These are phyloP conservation scores for Penicillium thymicola DNA, from an alignment of 2,329 filamentous ascomycete species.

Conservation along the genomic window DNA sequence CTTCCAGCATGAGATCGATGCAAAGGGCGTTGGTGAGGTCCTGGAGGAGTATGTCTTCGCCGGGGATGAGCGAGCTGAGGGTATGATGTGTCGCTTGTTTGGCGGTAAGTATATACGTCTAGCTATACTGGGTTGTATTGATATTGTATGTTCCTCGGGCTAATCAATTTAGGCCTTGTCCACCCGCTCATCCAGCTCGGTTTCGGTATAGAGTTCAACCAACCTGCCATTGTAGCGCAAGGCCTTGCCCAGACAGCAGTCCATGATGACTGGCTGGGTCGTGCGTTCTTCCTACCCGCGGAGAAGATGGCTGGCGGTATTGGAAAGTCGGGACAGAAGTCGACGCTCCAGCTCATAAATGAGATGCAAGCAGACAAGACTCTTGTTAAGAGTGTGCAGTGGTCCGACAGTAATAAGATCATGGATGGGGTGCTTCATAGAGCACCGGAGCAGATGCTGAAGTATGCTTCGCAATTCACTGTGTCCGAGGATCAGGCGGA, in stretches of 20 bases:
- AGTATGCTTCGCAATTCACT: constrained; percentile 57
- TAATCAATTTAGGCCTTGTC: constrained; percentile 54
- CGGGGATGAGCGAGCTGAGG: constrained; percentile 61
- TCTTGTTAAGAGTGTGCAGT: constrained; percentile 53
- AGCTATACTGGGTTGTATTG: constrained; percentile 2
- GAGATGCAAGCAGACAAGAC: constrained; percentile 56
- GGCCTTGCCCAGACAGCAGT: constrained; percentile 73
- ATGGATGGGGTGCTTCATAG: constrained; percentile 65
- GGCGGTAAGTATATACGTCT: constrained; percentile 47
- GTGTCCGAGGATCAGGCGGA: constrained; percentile 57
- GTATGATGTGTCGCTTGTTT: constrained; percentile 67
- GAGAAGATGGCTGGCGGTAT: constrained; percentile 35
- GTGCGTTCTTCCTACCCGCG: constrained; percentile 48
- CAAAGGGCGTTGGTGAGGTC: constrained; percentile 59
- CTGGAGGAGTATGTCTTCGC: constrained; percentile 68
- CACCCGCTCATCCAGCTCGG: constrained; percentile 84
- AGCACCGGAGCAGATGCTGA: constrained; percentile 62
- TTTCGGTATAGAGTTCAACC: constrained; percentile 77
- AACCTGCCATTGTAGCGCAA: constrained; percentile 77
- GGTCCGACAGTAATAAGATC: constrained; percentile 61
- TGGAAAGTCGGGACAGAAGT: constrained; percentile 32
- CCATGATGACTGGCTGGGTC: constrained; percentile 57
- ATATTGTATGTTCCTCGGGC: neutral
- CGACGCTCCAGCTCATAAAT: constrained; percentile 60
- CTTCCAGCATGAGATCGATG: constrained; percentile 70